Evolutionary conservation across 2,329 filamentous ascomycete genomes (phyloP), one percentile per base, ranked within the genome.

Genomic region (Teratosphaeria epicoccoides): DNA sequence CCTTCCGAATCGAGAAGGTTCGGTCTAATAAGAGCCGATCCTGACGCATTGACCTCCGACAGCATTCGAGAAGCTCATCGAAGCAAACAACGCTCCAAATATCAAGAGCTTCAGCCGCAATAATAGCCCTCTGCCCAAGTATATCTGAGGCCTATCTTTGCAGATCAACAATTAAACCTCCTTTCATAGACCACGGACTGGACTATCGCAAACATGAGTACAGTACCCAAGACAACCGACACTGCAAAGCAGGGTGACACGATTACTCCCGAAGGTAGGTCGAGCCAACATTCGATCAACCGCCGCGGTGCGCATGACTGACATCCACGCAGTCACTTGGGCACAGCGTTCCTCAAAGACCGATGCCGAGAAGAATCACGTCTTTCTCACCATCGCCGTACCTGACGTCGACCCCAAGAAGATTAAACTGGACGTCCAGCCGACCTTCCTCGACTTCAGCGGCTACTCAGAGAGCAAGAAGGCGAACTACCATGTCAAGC

Each of bases 321-420:
- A 52, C 24, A 44, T 2, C n/a, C 37, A 47, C 52, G 50, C 66
- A 97, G 93, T 98, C 64, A 86, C 89, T 73, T 98, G 93, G 93
- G 91, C 93, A 60, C 93, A 98, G 78, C 90, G 93, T 78, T 97
- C 91, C 46, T 93, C 84, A 67, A 76, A 72, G 63, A 76, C 77
- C 61, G 90, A 96, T 51, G 70, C 86, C 52, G 79, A 84, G 70
- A 94, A 90, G 78, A 98, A 98, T 80, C 87, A 88, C 76, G 76
- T 98, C 78, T 95, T 89, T 77, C 80, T 98, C 61, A 94, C 88
- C 68, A 88, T 98, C 74, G 81, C 82, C 64, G 89, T 90, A 48
- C 81, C 90, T 62, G 93, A 98, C 70, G 85, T 96, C 44, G 76
- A 86, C 62, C 76, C 82, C 64, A 76, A 80, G 46, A 83, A 84